These are phyloP conservation scores for Myxozyma monticola DNA, from an alignment of 805 yeast genomes.

Conservation along the genomic window DNA sequence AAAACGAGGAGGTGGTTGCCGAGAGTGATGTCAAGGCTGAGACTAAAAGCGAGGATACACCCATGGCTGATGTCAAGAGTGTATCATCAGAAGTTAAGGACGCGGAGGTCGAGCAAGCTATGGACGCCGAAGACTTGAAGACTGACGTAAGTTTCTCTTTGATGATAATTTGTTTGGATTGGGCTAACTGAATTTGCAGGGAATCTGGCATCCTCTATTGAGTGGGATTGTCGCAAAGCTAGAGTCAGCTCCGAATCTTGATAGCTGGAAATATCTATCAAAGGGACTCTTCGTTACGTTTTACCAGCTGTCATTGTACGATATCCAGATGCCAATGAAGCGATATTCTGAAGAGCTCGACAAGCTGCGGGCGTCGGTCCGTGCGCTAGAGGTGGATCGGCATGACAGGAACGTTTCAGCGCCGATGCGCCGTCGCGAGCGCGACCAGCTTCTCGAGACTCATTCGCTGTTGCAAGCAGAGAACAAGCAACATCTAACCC, in stretches of 20 bases:
- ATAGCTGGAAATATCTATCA: constrained; percentile 35
- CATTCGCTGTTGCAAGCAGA: constrained; percentile 38
- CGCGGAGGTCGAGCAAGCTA: no score
- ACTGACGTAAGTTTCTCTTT: constrained; percentile 1
- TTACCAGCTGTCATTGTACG: constrained; percentile 75
- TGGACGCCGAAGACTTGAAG: constrained; percentile 3
- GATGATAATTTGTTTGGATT: neutral
- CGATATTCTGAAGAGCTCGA: constrained; percentile 52
- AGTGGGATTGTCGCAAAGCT: constrained; percentile 37
- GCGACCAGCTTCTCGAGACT: constrained; percentile 10
- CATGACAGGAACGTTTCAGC: constrained; percentile 2
- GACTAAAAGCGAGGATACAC: constrained; percentile 1
- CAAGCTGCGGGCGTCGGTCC: constrained; percentile 42
- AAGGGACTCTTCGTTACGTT: constrained; percentile 56
- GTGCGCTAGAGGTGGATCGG: constrained; percentile 8
- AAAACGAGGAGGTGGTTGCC: constrained; percentile 37
- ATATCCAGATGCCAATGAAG: constrained; percentile 55
- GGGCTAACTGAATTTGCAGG: constrained; percentile 33
- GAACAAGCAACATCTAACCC: constrained; percentile 47
- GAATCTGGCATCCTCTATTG: constrained; percentile 49
- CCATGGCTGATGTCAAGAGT: neutral
- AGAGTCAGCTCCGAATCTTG: constrained; percentile 31
- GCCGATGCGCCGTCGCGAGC: neutral
- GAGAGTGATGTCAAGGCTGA: neutral
- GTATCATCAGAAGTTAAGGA: no score